Evolutionary conservation across 2,329 filamentous ascomycete genomes (phyloP).

Genomic region (Cryphonectria naterciae): DNA sequence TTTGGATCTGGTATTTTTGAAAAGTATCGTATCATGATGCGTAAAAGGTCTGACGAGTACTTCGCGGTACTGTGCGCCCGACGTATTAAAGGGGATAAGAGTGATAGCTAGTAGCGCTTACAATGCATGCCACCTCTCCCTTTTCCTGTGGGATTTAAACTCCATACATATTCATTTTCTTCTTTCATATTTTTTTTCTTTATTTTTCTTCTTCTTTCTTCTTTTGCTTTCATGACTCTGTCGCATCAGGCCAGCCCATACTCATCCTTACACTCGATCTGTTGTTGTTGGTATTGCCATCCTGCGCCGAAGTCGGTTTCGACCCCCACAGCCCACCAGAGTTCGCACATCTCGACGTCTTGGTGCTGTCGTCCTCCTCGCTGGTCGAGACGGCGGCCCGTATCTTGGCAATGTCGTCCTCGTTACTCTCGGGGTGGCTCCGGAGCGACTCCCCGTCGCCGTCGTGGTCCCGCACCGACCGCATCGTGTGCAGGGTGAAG

Average conservation of each 20-base stretch:
- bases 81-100: neutral
- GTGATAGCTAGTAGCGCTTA: slow-evolving; percentile 1
- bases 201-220: neutral
- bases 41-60: neutral
- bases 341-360: neutral
- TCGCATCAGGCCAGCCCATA: neutral
- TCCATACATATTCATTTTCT: neutral
- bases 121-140: neutral
- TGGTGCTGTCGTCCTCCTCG: neutral
- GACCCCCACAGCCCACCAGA: neutral
- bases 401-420: neutral
- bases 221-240: neutral
- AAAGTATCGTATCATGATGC: neutral
- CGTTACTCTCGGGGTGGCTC: neutral
- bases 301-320: neutral
- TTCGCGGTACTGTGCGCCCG: neutral
- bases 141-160: neutral
- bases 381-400: slow-evolving; percentile 4
- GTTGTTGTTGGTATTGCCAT: neutral
- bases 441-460: slow-evolving; percentile 2
- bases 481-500: slow-evolving; percentile 13
- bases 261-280: neutral
- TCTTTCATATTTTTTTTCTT: neutral
- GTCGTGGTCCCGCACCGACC: neutral
- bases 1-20: neutral